Evolutionary conservation across 176 grass and related monocot species (phyloP).

Genomic region (Alopecurus myosuroides): DNA sequence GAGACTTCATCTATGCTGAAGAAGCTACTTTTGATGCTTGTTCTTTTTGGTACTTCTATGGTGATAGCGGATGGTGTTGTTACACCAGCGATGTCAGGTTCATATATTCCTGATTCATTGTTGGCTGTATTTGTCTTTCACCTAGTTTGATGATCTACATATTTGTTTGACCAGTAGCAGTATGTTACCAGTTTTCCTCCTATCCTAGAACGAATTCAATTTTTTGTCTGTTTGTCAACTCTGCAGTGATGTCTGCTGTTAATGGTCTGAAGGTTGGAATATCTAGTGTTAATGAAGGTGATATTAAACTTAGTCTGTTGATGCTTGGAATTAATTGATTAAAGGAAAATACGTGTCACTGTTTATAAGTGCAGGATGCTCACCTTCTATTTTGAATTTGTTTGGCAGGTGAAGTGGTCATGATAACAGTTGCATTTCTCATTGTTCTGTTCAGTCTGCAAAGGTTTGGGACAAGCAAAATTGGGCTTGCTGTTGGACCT

Average conservation of each 20-base stretch:
- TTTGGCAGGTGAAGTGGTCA: constrained; percentile 88
- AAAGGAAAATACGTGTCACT: neutral
- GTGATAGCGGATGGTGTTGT: constrained; percentile 89
- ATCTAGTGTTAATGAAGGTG: constrained; percentile 91
- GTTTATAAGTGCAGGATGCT: neutral
- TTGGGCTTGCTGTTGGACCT: constrained; percentile 80
- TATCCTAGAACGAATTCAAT: constrained; percentile 18
- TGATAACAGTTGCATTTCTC: constrained; percentile 84
- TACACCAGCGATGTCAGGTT: constrained; percentile 97
- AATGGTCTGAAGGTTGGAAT: constrained; percentile 95
- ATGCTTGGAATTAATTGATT: neutral
- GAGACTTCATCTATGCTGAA: constrained; percentile 84
- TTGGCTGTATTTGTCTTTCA: constrained; percentile 27
- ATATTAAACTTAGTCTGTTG: neutral
- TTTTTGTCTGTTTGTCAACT: constrained; percentile 35
- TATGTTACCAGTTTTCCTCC: neutral
- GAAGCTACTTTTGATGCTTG: constrained; percentile 90
- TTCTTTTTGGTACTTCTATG: constrained; percentile 96
- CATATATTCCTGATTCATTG: constrained; percentile 20
- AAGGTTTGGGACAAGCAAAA: constrained; percentile 91
- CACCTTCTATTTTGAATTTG: constrained; percentile 17
- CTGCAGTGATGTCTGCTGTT: constrained; percentile 96
- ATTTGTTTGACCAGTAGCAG: constrained; percentile 8
- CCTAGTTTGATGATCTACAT: constrained; percentile 3
- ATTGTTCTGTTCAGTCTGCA: constrained; percentile 89